Conservation (phyloP, 176 grass and related monocot species). For the Rhynchospora tenuis region DNA sequence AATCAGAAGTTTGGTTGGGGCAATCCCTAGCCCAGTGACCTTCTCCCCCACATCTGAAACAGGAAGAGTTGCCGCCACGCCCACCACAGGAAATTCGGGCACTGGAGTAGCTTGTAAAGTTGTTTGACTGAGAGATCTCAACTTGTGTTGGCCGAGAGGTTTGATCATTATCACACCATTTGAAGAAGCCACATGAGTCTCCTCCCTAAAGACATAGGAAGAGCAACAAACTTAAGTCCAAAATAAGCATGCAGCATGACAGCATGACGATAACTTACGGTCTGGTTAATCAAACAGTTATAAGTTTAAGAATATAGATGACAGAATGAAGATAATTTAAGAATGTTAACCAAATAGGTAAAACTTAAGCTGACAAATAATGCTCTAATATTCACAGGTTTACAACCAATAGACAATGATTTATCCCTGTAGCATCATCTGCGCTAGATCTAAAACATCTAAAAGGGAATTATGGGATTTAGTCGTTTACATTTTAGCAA, state of each 20-base stretch:
- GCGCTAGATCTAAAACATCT: too few species aligned
- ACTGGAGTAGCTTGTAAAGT: constrained; percentile 13
- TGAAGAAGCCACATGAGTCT: constrained; percentile 60
- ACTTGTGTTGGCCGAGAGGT: constrained; percentile 27
- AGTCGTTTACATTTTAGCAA: background rate
- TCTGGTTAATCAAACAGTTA: too few species aligned
- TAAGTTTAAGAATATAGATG: background rate
- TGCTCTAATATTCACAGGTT: background rate
- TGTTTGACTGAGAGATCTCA: constrained; percentile 24
- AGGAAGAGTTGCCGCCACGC: constrained; percentile 39
- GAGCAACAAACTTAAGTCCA: background rate
- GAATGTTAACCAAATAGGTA: background rate
- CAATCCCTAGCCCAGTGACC: constrained; percentile 83
- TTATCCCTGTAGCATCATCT: background rate
- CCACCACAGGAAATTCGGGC: constrained; percentile 21
- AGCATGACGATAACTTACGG: background rate
- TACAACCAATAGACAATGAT: background rate
- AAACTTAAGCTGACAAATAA: background rate
- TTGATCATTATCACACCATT: constrained; percentile 58
- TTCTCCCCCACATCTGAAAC: constrained; percentile 70
- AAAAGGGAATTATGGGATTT: background rate
- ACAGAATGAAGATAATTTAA: background rate
- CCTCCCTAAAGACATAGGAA: constrained; percentile 25
- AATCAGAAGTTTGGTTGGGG: constrained; percentile 47
- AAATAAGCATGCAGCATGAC: background rate